Evolutionary conservation across 768 basidiomycete genomes (phyloP).

Genomic region (Russula griseocarnosa): DNA sequence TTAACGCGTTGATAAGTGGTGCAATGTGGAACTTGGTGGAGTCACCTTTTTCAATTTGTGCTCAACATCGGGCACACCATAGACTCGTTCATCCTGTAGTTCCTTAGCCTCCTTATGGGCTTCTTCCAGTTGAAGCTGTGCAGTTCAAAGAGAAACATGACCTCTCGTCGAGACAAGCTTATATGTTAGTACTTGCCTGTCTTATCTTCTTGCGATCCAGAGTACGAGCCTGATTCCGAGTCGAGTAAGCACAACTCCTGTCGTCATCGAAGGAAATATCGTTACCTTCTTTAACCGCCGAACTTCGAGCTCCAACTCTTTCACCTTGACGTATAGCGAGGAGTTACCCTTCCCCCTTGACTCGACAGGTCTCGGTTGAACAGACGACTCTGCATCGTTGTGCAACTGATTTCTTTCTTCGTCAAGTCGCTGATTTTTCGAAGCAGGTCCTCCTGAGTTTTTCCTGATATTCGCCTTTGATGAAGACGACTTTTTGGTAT

Average conservation of each 20-base stretch:
- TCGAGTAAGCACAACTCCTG: background rate
- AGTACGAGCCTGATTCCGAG: conserved; percentile 22
- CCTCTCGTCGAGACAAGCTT: conserved; percentile 10
- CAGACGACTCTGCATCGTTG: conserved; percentile 1
- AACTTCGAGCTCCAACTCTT: conserved; percentile 29
- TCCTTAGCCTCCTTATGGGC: conserved; percentile 40
- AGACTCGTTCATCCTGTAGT: conserved; percentile 33
- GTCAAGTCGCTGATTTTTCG: background rate
- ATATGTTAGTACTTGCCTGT: conserved; percentile 2
- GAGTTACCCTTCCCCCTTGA: conserved; percentile 13
- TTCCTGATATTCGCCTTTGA: background rate
- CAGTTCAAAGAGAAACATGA: background rate
- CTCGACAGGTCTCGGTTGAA: conserved; percentile 13
- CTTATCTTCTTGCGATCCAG: conserved; percentile 13
- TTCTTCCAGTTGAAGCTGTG: conserved; percentile 36
- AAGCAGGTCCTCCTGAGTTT: background rate
- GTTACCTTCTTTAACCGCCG: conserved; percentile 33
- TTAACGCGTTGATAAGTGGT: background rate
- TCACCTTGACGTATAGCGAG: conserved; percentile 28
- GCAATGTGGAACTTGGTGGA: background rate
- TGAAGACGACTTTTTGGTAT: conserved; percentile 4
- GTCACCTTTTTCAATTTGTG: conserved; percentile 44
- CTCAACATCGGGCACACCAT: conserved; percentile 36
- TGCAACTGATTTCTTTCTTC: conserved; percentile 14
- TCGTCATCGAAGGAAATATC: background rate